Evolutionary conservation across 306 rosid species (phyloP), one percentile per base, ranked within the genome.

Genomic region (Acmispon strigosus): DNA sequence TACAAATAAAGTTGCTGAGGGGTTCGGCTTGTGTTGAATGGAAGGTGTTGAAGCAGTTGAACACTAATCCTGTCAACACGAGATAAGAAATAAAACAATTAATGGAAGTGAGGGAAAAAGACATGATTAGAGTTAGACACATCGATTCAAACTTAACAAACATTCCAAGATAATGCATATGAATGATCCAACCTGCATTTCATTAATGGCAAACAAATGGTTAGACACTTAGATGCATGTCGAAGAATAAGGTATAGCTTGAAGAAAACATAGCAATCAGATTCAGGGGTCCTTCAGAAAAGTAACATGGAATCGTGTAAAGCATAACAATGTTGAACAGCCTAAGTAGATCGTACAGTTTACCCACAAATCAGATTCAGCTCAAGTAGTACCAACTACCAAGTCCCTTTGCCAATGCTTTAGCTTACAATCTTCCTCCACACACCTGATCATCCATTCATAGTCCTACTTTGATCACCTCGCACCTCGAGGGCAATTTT

Each of bases 1-100:
- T 76, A 93, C 91, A 45, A 94, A 91, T 73, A 94, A 82, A 18
- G 99, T 94, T 54, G 99, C 91, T 43, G 97, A 94, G n/a, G 95
- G 90, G 72, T 75, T 53, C 47, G 62, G 66, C 73, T 79, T 87
- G 72, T 73, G 86, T 16, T 88, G 84, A 34, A 73, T 47, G 68
- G 80, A 80, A 10, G 83, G 87, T 20, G n/a, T n/a, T n/a, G n/a
- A n/a, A n/a, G n/a, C n/a, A n/a, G 64, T 67, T 44, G 82, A 75
- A 73, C 84, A 73, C 71, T 69, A 62, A 63, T 44, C 78, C 92
- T 79, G 90, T 69, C 58, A 41, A 45, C 58, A 8, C 37, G 17
- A 81, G 67, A 70, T 42, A 32, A 42, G 56, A 14, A 59, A 22
- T 24, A 66, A 32, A 49, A 36, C 16, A 9, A 62, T 59, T 34